phyloP scores from a whole-genome alignment of 2,329 filamentous ascomycete species.

The Massarina eburnea region DNA sequence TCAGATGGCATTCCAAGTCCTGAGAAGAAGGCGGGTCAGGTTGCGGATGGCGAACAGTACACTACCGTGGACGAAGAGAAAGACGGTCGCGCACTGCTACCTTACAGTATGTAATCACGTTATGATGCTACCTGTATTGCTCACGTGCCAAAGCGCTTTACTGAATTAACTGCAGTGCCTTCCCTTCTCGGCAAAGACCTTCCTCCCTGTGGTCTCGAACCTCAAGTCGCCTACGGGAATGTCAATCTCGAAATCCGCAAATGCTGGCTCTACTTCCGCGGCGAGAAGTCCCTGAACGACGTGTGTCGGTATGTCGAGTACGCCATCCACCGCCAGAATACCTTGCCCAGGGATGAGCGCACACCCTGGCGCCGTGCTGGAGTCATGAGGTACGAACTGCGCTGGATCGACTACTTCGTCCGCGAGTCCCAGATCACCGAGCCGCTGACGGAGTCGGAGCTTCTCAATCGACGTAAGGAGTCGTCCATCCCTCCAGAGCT shows the following conservation, averaged over 20 bases:
- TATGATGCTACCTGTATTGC: not conserved
- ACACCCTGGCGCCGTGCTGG: slow-evolving; percentile 23
- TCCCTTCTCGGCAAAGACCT: slow-evolving; percentile 23
- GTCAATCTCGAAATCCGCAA: slow-evolving; percentile 19
- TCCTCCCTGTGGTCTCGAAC: slow-evolving; percentile 21
- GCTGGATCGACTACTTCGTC: slow-evolving; percentile 30
- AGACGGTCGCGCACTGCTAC: slow-evolving; percentile 9
- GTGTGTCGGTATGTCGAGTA: slow-evolving; percentile 14
- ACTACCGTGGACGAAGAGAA: not conserved
- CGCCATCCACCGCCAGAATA: slow-evolving; percentile 11
- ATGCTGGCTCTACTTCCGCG: slow-evolving; percentile 17
- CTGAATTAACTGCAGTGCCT: slow-evolving; percentile 21
- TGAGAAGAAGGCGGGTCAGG: not conserved
- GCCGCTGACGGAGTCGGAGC: slow-evolving; percentile 16
- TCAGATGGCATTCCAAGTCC: slow-evolving; percentile 1
- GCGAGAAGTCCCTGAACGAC: slow-evolving; percentile 5
- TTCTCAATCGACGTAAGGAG: slow-evolving; percentile 11
- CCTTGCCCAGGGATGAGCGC: slow-evolving; percentile 10
- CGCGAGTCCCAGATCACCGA: slow-evolving; percentile 18
- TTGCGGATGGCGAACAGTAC: not conserved
- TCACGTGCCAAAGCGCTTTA: too few species aligned
- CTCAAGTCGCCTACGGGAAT: slow-evolving; percentile 30
- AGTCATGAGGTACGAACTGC: slow-evolving; percentile 23
- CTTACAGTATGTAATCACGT: slow-evolving; percentile 18
- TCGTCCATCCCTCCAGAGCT: slow-evolving; percentile 17